A percentile compares a stretch with the other conserved stretches of the same genome.
Conservation (phyloP, 768 basidiomycete genomes). For the Lanmaoa rubissima region DNA sequence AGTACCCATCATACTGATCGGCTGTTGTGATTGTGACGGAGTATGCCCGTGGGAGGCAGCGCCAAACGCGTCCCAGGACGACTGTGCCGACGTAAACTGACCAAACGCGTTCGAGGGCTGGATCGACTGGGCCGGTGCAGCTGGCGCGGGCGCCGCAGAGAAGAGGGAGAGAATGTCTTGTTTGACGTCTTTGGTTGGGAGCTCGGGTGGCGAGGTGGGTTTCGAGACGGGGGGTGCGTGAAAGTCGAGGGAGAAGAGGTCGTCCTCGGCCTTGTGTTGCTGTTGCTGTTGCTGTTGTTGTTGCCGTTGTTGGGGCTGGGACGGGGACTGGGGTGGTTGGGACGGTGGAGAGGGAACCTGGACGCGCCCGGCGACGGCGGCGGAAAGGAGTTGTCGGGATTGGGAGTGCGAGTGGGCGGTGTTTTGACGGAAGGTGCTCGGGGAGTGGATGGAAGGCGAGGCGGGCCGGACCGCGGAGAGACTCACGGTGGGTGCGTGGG, state of each 20-base stretch:
- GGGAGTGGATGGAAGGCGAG: slow-evolving; percentile 27
- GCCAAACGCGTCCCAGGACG: slow-evolving; percentile 28
- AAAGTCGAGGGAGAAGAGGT: slow-evolving; percentile 86
- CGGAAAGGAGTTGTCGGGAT: slow-evolving; percentile 28
- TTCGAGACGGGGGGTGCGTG: slow-evolving; percentile 48
- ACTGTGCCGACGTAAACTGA: slow-evolving; percentile 32
- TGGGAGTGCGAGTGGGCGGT: slow-evolving; percentile 18
- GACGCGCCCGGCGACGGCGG: slow-evolving; percentile 39
- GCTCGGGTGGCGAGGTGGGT: slow-evolving; percentile 24
- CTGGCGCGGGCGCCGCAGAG: slow-evolving; percentile 40
- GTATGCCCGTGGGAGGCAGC: neutral
- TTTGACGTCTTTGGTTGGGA: slow-evolving; percentile 69
- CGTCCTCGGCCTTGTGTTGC: slow-evolving; percentile 43
- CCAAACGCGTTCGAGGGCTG: slow-evolving; percentile 33
- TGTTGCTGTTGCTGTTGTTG: neutral
- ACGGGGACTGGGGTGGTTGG: neutral
- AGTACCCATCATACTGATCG: slow-evolving; percentile 54
- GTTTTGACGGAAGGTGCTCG: slow-evolving; percentile 24
- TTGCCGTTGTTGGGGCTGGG: neutral
- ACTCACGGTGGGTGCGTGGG: slow-evolving; percentile 14
- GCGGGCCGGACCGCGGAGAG: slow-evolving; percentile 28
- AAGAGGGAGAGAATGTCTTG: slow-evolving; percentile 86
- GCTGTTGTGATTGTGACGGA: slow-evolving; percentile 5
- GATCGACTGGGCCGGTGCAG: slow-evolving; percentile 29
- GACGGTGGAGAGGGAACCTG: slow-evolving; percentile 4